Evolutionary conservation across 1,139 yeast genomes (phyloP).

Genomic region (Keqinozyma sinolaborantium): DNA sequence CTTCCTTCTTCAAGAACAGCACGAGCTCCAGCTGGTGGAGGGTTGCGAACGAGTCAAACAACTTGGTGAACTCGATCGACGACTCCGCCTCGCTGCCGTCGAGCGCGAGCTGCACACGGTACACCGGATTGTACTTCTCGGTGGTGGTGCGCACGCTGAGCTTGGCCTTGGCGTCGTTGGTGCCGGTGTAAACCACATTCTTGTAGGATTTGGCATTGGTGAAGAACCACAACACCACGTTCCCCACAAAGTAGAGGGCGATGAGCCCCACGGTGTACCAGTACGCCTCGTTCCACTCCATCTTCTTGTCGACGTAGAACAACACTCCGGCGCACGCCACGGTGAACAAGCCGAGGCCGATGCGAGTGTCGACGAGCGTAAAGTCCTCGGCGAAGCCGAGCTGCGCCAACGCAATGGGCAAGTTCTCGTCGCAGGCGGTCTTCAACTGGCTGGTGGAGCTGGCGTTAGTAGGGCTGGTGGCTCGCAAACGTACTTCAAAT

Average conservation of each 20-base stretch:
- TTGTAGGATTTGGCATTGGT: slow-evolving; percentile 36
- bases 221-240: slow-evolving; percentile 47
- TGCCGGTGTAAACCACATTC: slow-evolving; percentile 60
- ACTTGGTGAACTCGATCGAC: slow-evolving; percentile 34
- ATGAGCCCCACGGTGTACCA: slow-evolving; percentile 30
- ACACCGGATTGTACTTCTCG: slow-evolving; percentile 42
- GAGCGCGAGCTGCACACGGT: slow-evolving; percentile 27
- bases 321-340: slow-evolving; percentile 65
- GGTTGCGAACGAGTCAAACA: slow-evolving; percentile 48
- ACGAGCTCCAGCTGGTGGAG: slow-evolving; percentile 39
- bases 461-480: slow-evolving; percentile 11
- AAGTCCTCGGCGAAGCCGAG: slow-evolving; percentile 66
- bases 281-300: slow-evolving; percentile 37
- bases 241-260: slow-evolving; percentile 54
- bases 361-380: slow-evolving; percentile 54
- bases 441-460: slow-evolving; percentile 47
- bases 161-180: slow-evolving; percentile 28
- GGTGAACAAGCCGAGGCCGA: slow-evolving; percentile 66
- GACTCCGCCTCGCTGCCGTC: slow-evolving; percentile 14
- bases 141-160: slow-evolving; percentile 36
- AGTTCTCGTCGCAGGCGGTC: slow-evolving; percentile 47
- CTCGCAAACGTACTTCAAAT: slow-evolving; percentile 13
- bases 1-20: slow-evolving; percentile 23
- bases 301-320: slow-evolving; percentile 64
- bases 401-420: slow-evolving; percentile 42